These are phyloP conservation scores for Martiniozyma asiatica DNA, from an alignment of 1,139 yeast species.

Conservation along the genomic window DNA sequence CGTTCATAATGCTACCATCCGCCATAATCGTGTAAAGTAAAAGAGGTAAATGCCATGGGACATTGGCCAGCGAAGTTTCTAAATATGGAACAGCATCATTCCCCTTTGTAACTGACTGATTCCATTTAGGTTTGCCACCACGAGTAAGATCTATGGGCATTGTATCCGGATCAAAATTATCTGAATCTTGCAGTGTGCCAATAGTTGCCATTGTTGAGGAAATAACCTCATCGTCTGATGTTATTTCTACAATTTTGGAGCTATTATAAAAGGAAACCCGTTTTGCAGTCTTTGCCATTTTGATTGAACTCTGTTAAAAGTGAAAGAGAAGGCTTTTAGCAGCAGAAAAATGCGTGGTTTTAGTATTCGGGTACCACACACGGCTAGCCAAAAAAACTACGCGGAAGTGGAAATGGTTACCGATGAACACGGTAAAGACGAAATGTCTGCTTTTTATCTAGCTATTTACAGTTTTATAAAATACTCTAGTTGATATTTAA, in stretches of 20 bases:
- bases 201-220: neutral
- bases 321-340: too few relatives aligned
- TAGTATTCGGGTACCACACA: too few relatives aligned
- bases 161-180: slow-evolving; percentile 10
- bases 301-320: too few relatives aligned
- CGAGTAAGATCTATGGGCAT: slow-evolving; percentile 10
- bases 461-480: too few relatives aligned
- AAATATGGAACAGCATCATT: slow-evolving; percentile 3
- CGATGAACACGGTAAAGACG: too few relatives aligned
- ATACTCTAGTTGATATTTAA: too few relatives aligned
- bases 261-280: too few relatives aligned
- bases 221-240: slow-evolving; percentile 5
- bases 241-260: slow-evolving; percentile 10
- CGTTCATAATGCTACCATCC: slow-evolving; percentile 11
- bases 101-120: slow-evolving; percentile 8
- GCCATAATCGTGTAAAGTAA: slow-evolving; percentile 21
- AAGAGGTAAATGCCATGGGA: slow-evolving; percentile 40
- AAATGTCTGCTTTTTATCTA: too few relatives aligned
- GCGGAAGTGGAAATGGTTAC: too few relatives aligned
- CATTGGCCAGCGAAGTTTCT: slow-evolving; percentile 21
- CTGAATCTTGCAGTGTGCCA: slow-evolving; percentile 3
- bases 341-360: too few relatives aligned
- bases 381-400: too few relatives aligned
- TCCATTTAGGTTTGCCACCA: slow-evolving; percentile 7
- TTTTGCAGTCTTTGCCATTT: too few relatives aligned